phyloP scores from a whole-genome alignment of 2,329 filamentous ascomycete species.

The Claviceps pusilla region DNA sequence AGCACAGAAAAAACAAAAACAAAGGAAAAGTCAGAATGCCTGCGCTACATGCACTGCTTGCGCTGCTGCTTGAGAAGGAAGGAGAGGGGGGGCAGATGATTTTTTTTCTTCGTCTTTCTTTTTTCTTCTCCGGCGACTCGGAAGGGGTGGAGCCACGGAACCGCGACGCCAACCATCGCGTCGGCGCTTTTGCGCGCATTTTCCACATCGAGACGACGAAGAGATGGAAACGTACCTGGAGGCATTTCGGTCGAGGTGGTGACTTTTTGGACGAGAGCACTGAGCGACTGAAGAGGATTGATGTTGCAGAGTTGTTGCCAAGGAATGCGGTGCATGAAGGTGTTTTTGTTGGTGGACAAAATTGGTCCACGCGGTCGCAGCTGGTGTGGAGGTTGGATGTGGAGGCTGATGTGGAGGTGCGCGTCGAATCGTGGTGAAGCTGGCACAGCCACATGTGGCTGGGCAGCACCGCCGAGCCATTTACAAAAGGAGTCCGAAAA shows the following conservation, averaged over 20 bases:
- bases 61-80: background rate
- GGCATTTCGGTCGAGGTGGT: background rate
- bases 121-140: background rate
- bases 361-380: background rate
- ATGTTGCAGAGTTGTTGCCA: background rate
- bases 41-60: background rate
- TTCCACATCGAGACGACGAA: background rate
- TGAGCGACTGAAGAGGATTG: background rate
- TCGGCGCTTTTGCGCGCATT: background rate
- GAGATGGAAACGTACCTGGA: slow-evolving; percentile 1
- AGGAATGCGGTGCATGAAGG: background rate
- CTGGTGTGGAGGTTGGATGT: background rate
- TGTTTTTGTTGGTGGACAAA: background rate
- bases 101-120: background rate
- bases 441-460: background rate
- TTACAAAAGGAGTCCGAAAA: background rate
- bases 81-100: background rate
- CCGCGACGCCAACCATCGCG: background rate
- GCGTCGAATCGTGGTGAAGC: background rate
- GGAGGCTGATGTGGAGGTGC: background rate
- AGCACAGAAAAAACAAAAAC: too few species aligned
- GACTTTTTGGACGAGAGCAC: background rate
- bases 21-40: slow-evolving; percentile 8
- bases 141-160: background rate
- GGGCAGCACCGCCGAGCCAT: background rate